Conservation (phyloP, 768 basidiomycete genomes). For the Xerocomus spinulosus region DNA sequence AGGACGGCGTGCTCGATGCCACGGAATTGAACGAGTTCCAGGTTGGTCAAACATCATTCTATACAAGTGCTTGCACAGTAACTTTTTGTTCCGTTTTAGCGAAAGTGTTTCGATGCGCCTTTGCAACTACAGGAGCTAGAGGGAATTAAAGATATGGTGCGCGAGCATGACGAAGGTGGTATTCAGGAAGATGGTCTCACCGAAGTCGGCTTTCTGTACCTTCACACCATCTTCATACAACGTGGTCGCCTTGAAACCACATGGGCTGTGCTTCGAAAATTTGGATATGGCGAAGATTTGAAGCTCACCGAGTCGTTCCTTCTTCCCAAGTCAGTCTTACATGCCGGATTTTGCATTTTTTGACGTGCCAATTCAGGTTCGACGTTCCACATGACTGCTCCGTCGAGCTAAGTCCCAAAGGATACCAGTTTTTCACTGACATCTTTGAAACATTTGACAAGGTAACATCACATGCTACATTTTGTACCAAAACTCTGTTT, state of each 20-base stretch:
- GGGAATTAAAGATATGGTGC: slow-evolving; percentile 92
- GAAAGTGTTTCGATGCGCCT: slow-evolving; percentile 94
- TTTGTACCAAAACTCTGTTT: not conserved
- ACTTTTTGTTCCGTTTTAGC: slow-evolving; percentile 37
- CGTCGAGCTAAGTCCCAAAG: slow-evolving; percentile 89
- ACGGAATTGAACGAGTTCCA: slow-evolving; percentile 96
- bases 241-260: slow-evolving; percentile 93
- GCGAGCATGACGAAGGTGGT: slow-evolving; percentile 68
- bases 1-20: slow-evolving; percentile 87
- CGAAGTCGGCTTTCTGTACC: slow-evolving; percentile 87
- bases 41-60: slow-evolving; percentile 38
- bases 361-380: slow-evolving; percentile 50
- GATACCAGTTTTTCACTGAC: slow-evolving; percentile 96
- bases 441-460: slow-evolving; percentile 95
- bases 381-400: slow-evolving; percentile 93
- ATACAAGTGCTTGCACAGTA: not conserved
- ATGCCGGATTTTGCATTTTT: not conserved
- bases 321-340: slow-evolving; percentile 68
- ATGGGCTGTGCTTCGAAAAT: slow-evolving; percentile 92
- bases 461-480: slow-evolving; percentile 34
- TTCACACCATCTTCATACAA: slow-evolving; percentile 97
- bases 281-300: slow-evolving; percentile 95
- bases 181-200: slow-evolving; percentile 81
- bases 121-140: slow-evolving; percentile 90
- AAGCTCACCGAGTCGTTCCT: slow-evolving; percentile 85